Evolutionary conservation across 768 basidiomycete genomes (phyloP), one percentile per base, ranked within the genome.

Genomic region (Sutorius australiensis): DNA sequence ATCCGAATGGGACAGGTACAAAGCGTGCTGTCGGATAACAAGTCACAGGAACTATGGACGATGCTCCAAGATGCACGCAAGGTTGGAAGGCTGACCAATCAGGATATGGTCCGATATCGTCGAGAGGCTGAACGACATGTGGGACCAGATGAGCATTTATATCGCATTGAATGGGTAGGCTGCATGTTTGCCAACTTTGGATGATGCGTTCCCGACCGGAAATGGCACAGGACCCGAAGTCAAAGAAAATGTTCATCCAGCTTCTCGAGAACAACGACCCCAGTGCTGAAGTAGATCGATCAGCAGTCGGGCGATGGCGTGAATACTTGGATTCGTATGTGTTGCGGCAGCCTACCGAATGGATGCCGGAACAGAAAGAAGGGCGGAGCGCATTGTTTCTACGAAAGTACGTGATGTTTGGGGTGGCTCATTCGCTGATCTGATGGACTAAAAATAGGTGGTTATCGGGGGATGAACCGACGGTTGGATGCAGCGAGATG

Each of bases 41-140:
- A 87, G 67, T 90, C 88, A 52, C 91, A 90, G 66, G 94, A 95
- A 62, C 72, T 97, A 31, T 87, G 89, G 82, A 76, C 79, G 28
- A 71, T 94, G 47, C 74, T 95, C 38, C 83, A 87, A 63, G 77
- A 77, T 50, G 81, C 82, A 46, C 83, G 89, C 56, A 72, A 61
- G 48, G 72, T 73, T 6, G 82, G 80, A 38, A 71, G 63, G 45
- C 69, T 83, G 46, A 80, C 79, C 28, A 78, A 79, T 50, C 82
- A 83, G 53, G 86, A 89, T 60, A 75, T 86, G 52, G 81, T 91
- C 55, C 79, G 83, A 55, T 92, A 92, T 73, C 82, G 89, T 46
- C 77, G 89, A 57, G 86, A 86, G 68, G 89, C 89, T 21, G 89
- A 92, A 67, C 79, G 77, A 45, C 83, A 87, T 60, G 81, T 84